Evolutionary conservation across 2,329 filamentous ascomycete species (phyloP).

Genomic region (Colletotrichum paranaense): DNA sequence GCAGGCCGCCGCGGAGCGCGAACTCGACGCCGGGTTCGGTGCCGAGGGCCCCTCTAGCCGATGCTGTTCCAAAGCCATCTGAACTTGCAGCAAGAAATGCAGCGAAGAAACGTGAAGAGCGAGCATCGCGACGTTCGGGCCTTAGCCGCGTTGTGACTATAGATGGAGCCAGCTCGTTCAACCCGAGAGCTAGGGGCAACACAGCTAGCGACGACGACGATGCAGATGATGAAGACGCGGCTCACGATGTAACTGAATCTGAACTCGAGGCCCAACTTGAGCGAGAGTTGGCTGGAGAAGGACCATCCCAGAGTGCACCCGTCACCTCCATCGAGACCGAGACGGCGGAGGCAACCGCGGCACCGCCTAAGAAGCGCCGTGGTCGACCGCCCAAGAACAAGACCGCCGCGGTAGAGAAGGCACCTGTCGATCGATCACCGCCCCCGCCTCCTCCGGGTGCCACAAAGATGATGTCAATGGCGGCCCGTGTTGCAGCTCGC

Average conservation of each 20-base stretch:
- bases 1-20: conserved; percentile 46
- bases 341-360: neutral
- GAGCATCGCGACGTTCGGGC: conserved; percentile 34
- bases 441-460: conserved; percentile 21
- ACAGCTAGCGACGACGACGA: neutral
- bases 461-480: conserved; percentile 61
- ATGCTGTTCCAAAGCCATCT: conserved; percentile 13
- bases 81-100: conserved; percentile 32
- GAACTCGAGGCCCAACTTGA: conserved; percentile 50
- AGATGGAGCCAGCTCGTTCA: conserved; percentile 25
- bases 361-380: conserved; percentile 26
- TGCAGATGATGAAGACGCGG: conserved; percentile 23
- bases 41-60: neutral
- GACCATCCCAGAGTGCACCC: conserved; percentile 3
- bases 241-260: conserved; percentile 40
- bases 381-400: conserved; percentile 32
- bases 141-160: conserved; percentile 21
- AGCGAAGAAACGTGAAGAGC: conserved; percentile 26
- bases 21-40: conserved; percentile 44
- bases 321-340: conserved; percentile 28
- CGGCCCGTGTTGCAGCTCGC: conserved; percentile 65
- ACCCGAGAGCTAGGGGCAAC: neutral
- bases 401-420: neutral
- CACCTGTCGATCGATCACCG: conserved; percentile 19
- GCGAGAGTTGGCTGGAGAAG: conserved; percentile 44